Evolutionary conservation across 441 rosid genomes (phyloP).

Genomic region (Corymbia calophylla): DNA sequence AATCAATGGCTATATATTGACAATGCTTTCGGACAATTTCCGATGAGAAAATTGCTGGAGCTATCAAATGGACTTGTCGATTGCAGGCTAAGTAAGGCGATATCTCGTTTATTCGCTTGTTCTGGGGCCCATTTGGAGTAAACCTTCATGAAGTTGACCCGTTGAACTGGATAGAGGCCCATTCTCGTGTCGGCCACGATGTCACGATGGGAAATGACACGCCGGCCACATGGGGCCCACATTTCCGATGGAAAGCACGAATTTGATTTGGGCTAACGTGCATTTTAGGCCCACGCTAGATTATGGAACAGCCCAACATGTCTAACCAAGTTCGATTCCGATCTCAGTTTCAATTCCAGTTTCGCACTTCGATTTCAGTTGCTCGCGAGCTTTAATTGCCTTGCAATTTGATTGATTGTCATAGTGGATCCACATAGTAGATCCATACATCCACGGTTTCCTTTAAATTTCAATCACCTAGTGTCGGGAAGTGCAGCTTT

Average conservation of each 20-base stretch:
- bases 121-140: not conserved
- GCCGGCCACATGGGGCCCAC: not conserved
- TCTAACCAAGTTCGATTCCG: not conserved
- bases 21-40: not conserved
- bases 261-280: not conserved
- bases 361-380: not conserved
- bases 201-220: not conserved
- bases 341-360: not conserved
- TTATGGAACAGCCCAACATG: not conserved
- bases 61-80: not conserved
- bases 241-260: not conserved
- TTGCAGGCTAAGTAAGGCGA: not conserved
- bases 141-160: not conserved
- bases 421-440: not conserved
- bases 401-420: not conserved
- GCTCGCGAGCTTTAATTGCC: not conserved
- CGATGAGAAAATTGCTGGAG: not conserved
- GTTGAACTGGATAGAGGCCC: not conserved
- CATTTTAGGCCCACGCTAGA: not conserved
- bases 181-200: not conserved
- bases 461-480: not conserved
- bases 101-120: too few species aligned
- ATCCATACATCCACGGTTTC: not conserved
- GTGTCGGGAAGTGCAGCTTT: not conserved
- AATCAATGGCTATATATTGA: too few species aligned